Conservation (phyloP, 1,284 basidiomycete species). For the Trichosporon sp. region DNA sequence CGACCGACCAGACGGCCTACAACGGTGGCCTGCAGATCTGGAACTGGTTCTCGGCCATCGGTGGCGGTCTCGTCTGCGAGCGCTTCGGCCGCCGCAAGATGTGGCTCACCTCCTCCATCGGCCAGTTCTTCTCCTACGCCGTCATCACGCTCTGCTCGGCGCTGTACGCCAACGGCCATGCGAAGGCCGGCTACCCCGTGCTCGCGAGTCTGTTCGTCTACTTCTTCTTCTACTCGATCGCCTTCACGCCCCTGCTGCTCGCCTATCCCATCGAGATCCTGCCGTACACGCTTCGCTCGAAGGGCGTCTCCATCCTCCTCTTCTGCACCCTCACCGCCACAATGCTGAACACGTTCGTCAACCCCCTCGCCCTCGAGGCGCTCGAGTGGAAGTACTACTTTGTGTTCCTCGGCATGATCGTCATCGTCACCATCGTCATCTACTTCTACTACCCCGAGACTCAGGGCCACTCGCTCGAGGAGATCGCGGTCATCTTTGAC, state of each 20-base stretch:
- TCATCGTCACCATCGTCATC: conserved; percentile 27
- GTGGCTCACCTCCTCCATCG: conserved; percentile 31
- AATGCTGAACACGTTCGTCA: conserved; percentile 34
- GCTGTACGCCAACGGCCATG: conserved; percentile 33
- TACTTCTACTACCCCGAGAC: conserved; percentile 40
- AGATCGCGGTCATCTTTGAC: conserved; percentile 37
- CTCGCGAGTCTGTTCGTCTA: conserved; percentile 36
- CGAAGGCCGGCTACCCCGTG: conserved; percentile 33
- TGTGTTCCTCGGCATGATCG: conserved; percentile 40
- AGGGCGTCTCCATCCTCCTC: conserved; percentile 26
- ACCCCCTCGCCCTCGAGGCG: conserved; percentile 37
- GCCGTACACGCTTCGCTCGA: conserved; percentile 29
- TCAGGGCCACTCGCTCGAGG: conserved; percentile 37
- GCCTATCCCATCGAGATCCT: conserved; percentile 37
- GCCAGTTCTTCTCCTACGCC: conserved; percentile 34
- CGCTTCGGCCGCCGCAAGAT: conserved; percentile 36
- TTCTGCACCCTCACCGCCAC: conserved; percentile 2
- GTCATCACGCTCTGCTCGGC: conserved; percentile 32
- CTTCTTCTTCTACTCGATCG: conserved; percentile 32
- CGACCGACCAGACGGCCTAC: conserved; percentile 34
- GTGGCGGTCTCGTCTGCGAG: conserved; percentile 33
- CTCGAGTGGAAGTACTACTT: conserved; percentile 45
- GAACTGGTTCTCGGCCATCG: conserved; percentile 32
- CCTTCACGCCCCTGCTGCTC: conserved; percentile 27
- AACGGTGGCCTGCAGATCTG: conserved; percentile 35